Conservation (phyloP, 805 yeast species). For the Lipomyces yamadae region DNA sequence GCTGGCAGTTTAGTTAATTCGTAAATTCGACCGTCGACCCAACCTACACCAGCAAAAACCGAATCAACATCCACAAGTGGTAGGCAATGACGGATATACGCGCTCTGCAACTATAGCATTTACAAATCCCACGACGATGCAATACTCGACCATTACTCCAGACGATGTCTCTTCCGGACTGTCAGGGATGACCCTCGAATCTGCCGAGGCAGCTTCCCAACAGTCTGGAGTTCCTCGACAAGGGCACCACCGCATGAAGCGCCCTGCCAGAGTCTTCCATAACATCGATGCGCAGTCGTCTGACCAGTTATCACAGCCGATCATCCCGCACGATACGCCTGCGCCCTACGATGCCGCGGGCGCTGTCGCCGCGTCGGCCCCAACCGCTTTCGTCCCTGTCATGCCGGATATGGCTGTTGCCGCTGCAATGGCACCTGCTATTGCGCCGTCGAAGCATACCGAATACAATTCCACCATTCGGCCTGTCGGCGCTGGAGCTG, state of each 20-base stretch:
- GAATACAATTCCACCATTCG: conserved; percentile 20
- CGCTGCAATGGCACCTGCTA: conserved; percentile 20
- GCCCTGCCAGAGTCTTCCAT: conserved; percentile 35
- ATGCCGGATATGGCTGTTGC: conserved; percentile 12
- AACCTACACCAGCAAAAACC: neutral
- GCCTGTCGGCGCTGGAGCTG: conserved; percentile 21
- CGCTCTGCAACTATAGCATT: neutral
- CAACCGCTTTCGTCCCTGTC: conserved; percentile 17
- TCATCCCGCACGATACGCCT: conserved; percentile 21
- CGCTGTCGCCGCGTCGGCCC: conserved; percentile 10
- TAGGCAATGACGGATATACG: neutral
- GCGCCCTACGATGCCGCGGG: conserved; percentile 8
- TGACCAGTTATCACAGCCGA: conserved; percentile 28
- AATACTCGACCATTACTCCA: conserved; percentile 21
- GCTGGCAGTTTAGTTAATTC: too few species aligned
- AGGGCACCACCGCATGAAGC: conserved; percentile 18
- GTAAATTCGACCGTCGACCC: too few species aligned
- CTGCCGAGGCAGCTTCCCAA: conserved; percentile 18
- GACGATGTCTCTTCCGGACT: conserved; percentile 21
- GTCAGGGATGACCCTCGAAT: conserved; percentile 19
- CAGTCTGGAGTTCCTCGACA: conserved; percentile 20
- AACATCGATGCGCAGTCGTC: conserved; percentile 19
- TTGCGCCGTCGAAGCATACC: conserved; percentile 7
- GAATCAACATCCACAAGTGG: neutral
- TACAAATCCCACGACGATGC: conserved; percentile 12